Conservation (phyloP, 306 rosid species). For the Lupinus albus region DNA sequence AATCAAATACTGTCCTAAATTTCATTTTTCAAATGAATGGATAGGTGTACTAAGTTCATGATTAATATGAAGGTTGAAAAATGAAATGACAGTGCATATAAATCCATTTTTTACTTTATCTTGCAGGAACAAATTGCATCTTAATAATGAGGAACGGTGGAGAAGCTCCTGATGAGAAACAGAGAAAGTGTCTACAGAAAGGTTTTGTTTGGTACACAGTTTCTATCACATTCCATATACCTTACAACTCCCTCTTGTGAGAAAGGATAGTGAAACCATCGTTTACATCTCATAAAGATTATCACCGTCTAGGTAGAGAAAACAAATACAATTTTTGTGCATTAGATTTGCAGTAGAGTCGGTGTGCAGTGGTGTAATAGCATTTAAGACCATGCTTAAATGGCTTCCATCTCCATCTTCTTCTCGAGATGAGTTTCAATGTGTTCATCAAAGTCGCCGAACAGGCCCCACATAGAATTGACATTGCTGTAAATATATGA, state of each 20-base stretch:
- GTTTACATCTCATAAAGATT: background rate
- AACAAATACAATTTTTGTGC: background rate
- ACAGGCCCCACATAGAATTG: slow-evolving; percentile 41
- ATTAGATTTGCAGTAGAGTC: slow-evolving; percentile 22
- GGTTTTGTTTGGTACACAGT: background rate
- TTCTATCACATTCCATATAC: slow-evolving; percentile 30
- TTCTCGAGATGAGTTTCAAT: slow-evolving; percentile 29
- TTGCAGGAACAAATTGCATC: too few relatives aligned
- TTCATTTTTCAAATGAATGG: too few relatives aligned
- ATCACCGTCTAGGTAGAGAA: background rate
- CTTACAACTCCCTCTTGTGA: slow-evolving; percentile 20
- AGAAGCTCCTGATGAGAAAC: too few relatives aligned
- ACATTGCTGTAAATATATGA: slow-evolving; percentile 22
- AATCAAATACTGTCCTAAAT: too few relatives aligned
- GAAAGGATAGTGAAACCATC: background rate
- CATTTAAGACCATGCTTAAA: slow-evolving; percentile 34
- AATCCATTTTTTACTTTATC: too few relatives aligned
- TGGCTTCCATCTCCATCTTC: slow-evolving; percentile 25
- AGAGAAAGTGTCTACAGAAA: too few relatives aligned
- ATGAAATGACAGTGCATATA: too few relatives aligned
- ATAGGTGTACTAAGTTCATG: too few relatives aligned
- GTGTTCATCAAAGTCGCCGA: slow-evolving; percentile 29
- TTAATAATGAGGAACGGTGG: too few relatives aligned
- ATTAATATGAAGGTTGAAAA: too few relatives aligned
- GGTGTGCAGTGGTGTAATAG: slow-evolving; percentile 22